These are phyloP conservation scores for Aspergillus fijiensis DNA, from an alignment of 2,329 filamentous ascomycete genomes.

Conservation along the genomic window DNA sequence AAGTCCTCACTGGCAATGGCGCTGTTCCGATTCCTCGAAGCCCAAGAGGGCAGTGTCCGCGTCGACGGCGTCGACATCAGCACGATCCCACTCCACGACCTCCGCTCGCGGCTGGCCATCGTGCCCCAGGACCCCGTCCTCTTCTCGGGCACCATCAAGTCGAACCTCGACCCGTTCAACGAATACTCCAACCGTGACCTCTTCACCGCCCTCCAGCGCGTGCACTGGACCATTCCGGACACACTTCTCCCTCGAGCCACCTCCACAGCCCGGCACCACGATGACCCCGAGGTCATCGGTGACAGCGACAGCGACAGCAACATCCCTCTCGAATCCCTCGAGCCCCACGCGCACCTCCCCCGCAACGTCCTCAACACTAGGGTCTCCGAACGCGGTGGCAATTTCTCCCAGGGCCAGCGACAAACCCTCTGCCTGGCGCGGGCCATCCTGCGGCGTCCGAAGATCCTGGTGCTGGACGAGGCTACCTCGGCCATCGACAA, in stretches of 20 bases:
- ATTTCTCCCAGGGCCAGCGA: conserved; percentile 38
- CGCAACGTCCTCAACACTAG: conserved; percentile 41
- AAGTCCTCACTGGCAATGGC: conserved; percentile 5
- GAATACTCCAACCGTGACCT: conserved; percentile 64
- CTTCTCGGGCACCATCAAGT: background rate
- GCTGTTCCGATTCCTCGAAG: background rate
- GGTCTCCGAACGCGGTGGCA: conserved; percentile 69
- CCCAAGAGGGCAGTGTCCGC: background rate
- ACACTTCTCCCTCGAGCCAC: background rate
- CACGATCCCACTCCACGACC: background rate
- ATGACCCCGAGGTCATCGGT: background rate
- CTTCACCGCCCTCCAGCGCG: conserved; percentile 64
- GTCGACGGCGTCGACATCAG: conserved; percentile 1
- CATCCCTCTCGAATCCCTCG: background rate
- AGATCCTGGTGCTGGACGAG: conserved; percentile 76
- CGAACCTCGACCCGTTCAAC: conserved; percentile 1
- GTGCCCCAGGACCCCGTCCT: conserved; percentile 2
- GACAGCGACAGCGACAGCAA: background rate
- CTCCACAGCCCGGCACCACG: background rate
- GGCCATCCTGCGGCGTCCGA: conserved; percentile 64
- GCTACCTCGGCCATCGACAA: conserved; percentile 76
- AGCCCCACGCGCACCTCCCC: background rate
- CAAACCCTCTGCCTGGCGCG: conserved; percentile 26
- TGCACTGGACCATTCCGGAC: conserved; percentile 55
- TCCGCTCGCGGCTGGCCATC: conserved; percentile 1